Evolutionary conservation across 257 asterid genomes (phyloP), one percentile per base, ranked within the genome.

Genomic region (Gynochthodes officinalis): DNA sequence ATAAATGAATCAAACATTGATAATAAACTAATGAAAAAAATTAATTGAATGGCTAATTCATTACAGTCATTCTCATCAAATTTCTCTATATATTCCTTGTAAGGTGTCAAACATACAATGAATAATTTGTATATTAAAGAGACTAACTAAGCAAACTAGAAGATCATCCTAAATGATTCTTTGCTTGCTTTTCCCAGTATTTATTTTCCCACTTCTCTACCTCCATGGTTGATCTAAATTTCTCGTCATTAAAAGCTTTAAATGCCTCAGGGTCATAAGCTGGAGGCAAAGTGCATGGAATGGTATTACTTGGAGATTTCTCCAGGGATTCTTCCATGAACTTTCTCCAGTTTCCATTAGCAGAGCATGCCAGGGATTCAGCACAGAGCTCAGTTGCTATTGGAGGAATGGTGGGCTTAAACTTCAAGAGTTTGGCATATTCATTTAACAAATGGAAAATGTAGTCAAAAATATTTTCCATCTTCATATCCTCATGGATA

Each of bases 281-380:
- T 23, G 93, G 91, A 44, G 96, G 94, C 84, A 93, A 68, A 2
- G 74, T 60, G 83, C 98, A 93, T 14, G 97, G 98, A 27, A 16
- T 68, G 49, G 85, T 73, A 55, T 76, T 62, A 23, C 88, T 82
- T 0, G 98, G 97, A 58, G 83, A 75, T 75, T 71, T 88, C 80
- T 86, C 98, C 61, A 90, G 6, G n/a, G 96, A 87, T 69, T 86
- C 89, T 72, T 84, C 91, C 97, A 90, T 85, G 85, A 89, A 90
- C 59, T 83, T 79, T 75, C 86, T 86, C 83, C 82, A 78, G 7
- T 46, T 66, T 72, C 88, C 91, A 14, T 72, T 79, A 2, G 82
- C 78, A 7, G 87, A 40, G 67, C 98, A 90, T 0, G 88, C 96
- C 75, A 90, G 1, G 12, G 88, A 64, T 75, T 93, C 98, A 4